Conservation (phyloP, 208 protist genomes). For the Crithidia sp. region DNA sequence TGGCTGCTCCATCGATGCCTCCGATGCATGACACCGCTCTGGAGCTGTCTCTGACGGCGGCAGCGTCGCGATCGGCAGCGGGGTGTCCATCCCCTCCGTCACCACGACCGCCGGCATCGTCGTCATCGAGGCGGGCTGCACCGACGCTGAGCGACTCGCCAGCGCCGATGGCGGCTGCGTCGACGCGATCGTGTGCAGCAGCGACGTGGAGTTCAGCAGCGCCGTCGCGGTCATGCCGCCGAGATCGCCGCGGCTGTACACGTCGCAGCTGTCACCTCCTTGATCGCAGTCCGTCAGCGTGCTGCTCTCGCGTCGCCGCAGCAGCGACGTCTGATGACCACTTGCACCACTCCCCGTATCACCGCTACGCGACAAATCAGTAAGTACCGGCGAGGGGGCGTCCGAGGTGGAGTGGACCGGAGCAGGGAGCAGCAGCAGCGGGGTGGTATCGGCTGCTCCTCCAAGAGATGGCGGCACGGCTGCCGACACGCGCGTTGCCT, state of each 20-base stretch:
- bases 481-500: neutral
- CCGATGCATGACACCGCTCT: too few relatives aligned
- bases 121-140: neutral
- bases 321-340: neutral
- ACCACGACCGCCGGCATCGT: neutral
- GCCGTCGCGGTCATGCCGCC: neutral
- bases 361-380: too few relatives aligned
- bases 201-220: constrained; percentile 10
- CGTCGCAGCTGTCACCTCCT: neutral
- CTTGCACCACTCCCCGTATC: too few relatives aligned
- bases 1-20: too few relatives aligned
- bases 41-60: neutral
- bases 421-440: neutral
- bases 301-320: neutral
- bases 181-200: constrained; percentile 8
- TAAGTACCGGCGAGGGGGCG: neutral
- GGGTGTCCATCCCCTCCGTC: neutral
- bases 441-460: neutral
- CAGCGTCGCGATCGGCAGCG: too few relatives aligned
- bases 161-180: constrained; percentile 19
- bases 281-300: neutral
- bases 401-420: neutral
- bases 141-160: constrained; percentile 13
- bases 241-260: neutral
- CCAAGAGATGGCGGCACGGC: neutral